Base-by-base conservation (phyloP, 148 eudicot genomes). In the Rhododendron simsii region DNA sequence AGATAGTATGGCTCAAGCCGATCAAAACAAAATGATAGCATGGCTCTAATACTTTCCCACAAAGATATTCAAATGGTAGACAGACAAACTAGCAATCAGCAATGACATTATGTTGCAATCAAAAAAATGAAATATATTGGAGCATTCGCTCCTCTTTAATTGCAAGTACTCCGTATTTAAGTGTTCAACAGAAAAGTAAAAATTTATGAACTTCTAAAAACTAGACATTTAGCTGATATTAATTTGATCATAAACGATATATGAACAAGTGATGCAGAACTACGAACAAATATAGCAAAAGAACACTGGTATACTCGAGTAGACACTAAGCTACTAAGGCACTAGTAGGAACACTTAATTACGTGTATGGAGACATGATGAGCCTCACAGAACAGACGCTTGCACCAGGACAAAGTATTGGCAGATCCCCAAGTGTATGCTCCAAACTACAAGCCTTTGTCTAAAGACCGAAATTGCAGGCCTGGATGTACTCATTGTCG, bases 381-480 rank as follows among this genome's bases (percentile, higher is more conserved):
- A 87, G 84, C 89, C 88, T 89, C 74, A 30, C 47, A 65, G 78
- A 89, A 30, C 69, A 82, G 85, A 83, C 82, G 85, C 84, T 88
- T 47, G 76, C 77, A 83, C 84, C 81, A 89, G 89, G 89, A 87
- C 86, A 63, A 41, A 86, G 84, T 84, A 55, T 87, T 86, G 85
- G 69, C 81, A 74, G 84, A 82, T 90, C 86, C 87, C 50, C 74
- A 59, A 85, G 88, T 81, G 50, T 41, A 50, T 53, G 86, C 59
- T 87, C 77, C 51, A 77, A 71, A 85, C 14, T 48, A 63, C 35
- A 48, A 53, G 26, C 16, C 73, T 73, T 59, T 20, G n/a, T 80
- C 86, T 87, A 96, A 76, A 92, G 91, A 84, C 94, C 90, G 48
- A 96, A 96, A 89, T 96, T 95, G 93, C 99, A 96, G 81, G 93